Conservation (phyloP, 2,329 filamentous ascomycete genomes). For the Aspergillus sp. region DNA sequence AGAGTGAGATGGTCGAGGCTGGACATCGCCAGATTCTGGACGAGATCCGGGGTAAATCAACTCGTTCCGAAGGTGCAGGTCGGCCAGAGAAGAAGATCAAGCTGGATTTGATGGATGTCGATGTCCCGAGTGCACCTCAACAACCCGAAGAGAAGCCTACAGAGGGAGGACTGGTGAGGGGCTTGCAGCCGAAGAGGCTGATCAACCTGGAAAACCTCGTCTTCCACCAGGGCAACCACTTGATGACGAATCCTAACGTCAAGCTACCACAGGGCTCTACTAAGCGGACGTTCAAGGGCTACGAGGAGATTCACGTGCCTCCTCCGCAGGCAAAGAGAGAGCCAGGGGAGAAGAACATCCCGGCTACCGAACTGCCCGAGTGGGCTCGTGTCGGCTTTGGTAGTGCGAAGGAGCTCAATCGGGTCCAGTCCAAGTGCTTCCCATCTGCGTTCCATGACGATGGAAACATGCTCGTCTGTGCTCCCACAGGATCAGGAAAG, state of each 20-base stretch:
- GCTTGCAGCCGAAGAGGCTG: conserved; percentile 79
- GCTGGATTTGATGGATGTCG: conserved; percentile 80
- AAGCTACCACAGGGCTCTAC: conserved; percentile 91
- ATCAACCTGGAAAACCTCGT: conserved; percentile 95
- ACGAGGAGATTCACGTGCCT: conserved; percentile 97
- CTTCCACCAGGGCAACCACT: conserved; percentile 96
- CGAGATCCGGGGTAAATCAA: conserved; percentile 74
- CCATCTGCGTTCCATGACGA: conserved; percentile 89
- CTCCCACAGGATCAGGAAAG: conserved; percentile 95
- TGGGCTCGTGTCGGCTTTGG: conserved; percentile 90
- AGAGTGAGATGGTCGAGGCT: conserved; percentile 87
- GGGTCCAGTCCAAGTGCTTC: conserved; percentile 92
- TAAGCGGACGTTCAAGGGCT: conserved; percentile 94
- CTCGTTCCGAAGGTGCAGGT: conserved; percentile 58
- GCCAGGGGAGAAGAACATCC: conserved; percentile 76
- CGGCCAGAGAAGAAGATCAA: conserved; percentile 81
- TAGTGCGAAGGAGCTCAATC: conserved; percentile 82
- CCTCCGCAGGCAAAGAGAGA: conserved; percentile 85
- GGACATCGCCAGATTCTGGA: conserved; percentile 85
- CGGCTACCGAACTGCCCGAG: conserved; percentile 84
- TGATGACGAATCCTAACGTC: conserved; percentile 99
- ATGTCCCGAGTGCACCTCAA: conserved; percentile 65
- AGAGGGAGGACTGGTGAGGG: conserved; percentile 74
- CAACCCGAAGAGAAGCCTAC: conserved; percentile 54
- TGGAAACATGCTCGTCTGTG: conserved; percentile 96